Evolutionary conservation across 345 rosid genomes (phyloP), one percentile per base, ranked within the genome.

Genomic region (Alliaria petiolata): DNA sequence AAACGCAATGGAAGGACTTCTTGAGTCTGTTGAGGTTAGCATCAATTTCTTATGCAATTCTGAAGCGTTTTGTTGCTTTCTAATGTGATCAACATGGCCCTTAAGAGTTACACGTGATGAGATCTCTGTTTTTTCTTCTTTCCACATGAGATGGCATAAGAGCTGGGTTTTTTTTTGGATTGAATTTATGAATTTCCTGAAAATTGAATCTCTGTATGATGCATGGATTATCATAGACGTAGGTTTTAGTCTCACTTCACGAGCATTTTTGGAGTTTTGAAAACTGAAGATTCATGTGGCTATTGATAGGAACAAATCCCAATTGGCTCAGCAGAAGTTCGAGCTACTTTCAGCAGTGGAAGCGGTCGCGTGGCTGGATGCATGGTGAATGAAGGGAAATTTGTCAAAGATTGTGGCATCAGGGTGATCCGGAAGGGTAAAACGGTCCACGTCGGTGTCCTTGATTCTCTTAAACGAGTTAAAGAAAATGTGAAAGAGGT

Each of bases 291-390:
- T 70, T n/a, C 75, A 44, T 60, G 66, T 80, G 69, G 62, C 39
- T 81, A 14, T 75, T 73, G 45, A 61, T 54, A 93, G 97, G 99
- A 95, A 64, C 84, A 88, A 88, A 84, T 87, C 78, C 63, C 78
- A 10, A 87, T 91, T 81, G 99, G 99, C 59, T 83, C 84, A 65
- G 93, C 96, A 6, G 93, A 84, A 76, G 93, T 95, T 64, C 89
- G 97, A 52, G 96, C 95, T 42, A 81, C 86, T 62, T 95, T 95
- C 82, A 86, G 93, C 81, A 95, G 99, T 71, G 99, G 99, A 40
- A 95, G 99, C 71, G 95, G 96, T 49, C 97, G 89, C 76, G 93
- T 84, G 80, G 99, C 99, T 71, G 99, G 99, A 67, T 95, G 99
- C 85, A 89, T 95, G 92, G 93, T 91, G 53, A 85, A 79, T 12